Base-by-base conservation (phyloP, 176 grass and related monocot genomes). In the Coix lacrymajobi region DNA sequence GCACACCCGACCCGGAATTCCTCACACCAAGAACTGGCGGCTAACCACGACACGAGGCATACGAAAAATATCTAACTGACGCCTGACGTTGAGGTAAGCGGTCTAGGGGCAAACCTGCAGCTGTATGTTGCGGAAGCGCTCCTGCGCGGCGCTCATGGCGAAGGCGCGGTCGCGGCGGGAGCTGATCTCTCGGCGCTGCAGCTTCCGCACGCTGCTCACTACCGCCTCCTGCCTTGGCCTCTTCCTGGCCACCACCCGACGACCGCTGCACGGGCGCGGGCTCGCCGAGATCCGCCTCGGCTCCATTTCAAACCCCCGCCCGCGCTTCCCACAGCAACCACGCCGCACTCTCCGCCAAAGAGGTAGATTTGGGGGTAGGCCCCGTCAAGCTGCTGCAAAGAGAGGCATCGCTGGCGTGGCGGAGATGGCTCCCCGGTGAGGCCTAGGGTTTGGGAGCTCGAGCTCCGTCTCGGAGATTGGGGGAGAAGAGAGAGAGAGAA, bases 121-220 rank as follows among this genome's bases (percentile, higher is more conserved):
- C 80, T 75, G 87, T 80, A 97, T 93, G 85, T 97, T 93, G 69
- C 94, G 87, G 83, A 97, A 97, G 65, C 94, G 84, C 85, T 93
- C 94, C 86, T 97, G 91, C 22, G 91, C 89, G 80, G 81, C 84
- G 94, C 89, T 93, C 89, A 93, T 89, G 79, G 91, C 40, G 76
- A 93, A 97, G 69, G 87, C 33, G 51, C 94, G 89, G 33, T 97
- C 88, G 12, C 94, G 82, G 84, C 64, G 54, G 6, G 91, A 93
- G 91, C 94, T 88, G 86, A 93, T 91, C 91, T 97, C 94, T 84
- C 94, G 76, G 12, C 94, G 78, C 94, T 91, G 91, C 39, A 97
- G 87, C 84, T 97, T 97, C 49, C 87, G 66, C 52, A 97, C 87
- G 84, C 91, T 97, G 85, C 88, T 97, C 41, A 93, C 79, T 11